Percentiles rank a stretch among this genome's conserved stretches.
Evolutionary conservation across 2,329 filamentous ascomycete genomes (phyloP).

Genomic region (Cercospora zeae-maydis): DNA sequence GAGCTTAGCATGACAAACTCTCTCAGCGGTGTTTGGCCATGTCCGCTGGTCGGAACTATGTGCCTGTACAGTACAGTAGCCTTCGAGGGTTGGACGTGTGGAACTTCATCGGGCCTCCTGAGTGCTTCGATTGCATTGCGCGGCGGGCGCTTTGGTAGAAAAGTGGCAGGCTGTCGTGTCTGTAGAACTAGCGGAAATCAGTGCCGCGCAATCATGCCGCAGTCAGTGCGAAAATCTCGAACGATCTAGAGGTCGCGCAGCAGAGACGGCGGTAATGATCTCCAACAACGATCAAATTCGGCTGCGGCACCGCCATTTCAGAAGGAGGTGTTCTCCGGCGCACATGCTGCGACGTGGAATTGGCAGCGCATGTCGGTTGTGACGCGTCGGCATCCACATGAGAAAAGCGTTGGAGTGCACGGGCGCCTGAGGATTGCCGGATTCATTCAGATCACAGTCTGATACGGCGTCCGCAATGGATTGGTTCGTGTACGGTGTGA

Average conservation of each 20-base stretch:
- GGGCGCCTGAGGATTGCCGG: not conserved
- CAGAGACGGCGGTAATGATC: not conserved
- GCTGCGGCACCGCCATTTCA: not conserved
- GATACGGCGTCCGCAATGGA: not conserved
- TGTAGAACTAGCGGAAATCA: not conserved
- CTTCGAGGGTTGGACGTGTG: not conserved
- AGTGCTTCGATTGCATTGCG: not conserved
- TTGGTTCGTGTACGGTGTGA: constrained; percentile 1
- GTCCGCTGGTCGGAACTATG: not conserved
- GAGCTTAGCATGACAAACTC: not conserved
- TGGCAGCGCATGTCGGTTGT: not conserved
- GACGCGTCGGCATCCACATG: not conserved
- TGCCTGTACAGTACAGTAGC: no score
- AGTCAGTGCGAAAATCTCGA: not conserved
- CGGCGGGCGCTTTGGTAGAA: not conserved
- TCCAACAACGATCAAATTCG: not conserved
- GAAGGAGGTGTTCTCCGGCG: not conserved
- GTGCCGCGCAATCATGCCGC: constrained; percentile 5
- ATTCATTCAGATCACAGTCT: not conserved
- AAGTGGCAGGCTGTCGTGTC: no score
- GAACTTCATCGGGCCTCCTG: not conserved
- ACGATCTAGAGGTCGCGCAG: not conserved
- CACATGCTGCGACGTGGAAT: not conserved
- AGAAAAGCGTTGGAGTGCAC: not conserved
- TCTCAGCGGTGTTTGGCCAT: not conserved